phyloP scores from a whole-genome alignment of 495 filamentous ascomycete species.

The Aspergillus bridgeri region DNA sequence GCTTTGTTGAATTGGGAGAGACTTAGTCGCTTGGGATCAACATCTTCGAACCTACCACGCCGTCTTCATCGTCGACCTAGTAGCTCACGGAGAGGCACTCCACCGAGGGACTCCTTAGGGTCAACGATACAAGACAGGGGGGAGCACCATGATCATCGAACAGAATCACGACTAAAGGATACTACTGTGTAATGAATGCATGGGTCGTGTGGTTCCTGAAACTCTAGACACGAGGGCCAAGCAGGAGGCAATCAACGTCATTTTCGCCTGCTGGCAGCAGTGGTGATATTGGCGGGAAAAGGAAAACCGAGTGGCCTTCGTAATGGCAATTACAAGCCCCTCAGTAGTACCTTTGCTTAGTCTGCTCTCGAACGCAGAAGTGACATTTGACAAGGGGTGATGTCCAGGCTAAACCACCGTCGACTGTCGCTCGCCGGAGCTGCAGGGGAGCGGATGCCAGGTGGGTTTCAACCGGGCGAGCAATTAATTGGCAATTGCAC shows the following conservation, averaged over 20 bases:
- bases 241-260: slow-evolving; percentile 6
- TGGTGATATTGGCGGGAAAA: neutral
- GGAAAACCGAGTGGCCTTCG: neutral
- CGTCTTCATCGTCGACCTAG: neutral
- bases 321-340: neutral
- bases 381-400: slow-evolving; percentile 1
- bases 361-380: neutral
- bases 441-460: slow-evolving; percentile 2
- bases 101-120: neutral
- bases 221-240: slow-evolving; percentile 12
- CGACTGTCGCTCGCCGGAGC: neutral
- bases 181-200: neutral
- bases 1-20: slow-evolving; percentile 11
- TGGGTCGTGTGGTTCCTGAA: slow-evolving; percentile 12
- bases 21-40: neutral
- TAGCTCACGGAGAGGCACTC: neutral
- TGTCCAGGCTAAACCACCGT: neutral
- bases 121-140: slow-evolving; percentile 2
- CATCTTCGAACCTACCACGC: neutral
- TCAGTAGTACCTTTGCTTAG: neutral
- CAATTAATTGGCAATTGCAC: too few species aligned
- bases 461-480: slow-evolving; percentile 1
- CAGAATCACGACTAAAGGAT: neutral
- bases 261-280: neutral
- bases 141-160: slow-evolving; percentile 1